Evolutionary conservation across 2,329 filamentous ascomycete genomes (phyloP).

Genomic region (Colletotrichum sp.): DNA sequence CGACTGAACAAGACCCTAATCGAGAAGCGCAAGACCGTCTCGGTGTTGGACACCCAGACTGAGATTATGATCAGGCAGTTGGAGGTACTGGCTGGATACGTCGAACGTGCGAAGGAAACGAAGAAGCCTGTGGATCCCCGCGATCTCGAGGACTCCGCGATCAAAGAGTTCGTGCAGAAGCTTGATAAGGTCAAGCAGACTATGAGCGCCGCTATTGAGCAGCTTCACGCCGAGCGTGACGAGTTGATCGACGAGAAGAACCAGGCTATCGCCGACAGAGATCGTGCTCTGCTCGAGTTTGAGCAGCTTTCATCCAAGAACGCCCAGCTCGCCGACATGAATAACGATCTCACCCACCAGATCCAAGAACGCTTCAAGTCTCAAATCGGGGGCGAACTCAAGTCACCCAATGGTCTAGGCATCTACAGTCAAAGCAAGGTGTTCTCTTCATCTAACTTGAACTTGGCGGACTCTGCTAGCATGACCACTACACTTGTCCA

Average conservation of each 20-base stretch:
- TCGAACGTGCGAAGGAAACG: slow-evolving; percentile 84
- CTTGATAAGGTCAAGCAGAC: slow-evolving; percentile 65
- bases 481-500: slow-evolving; percentile 64
- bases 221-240: slow-evolving; percentile 74
- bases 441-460: slow-evolving; percentile 53
- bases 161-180: slow-evolving; percentile 88
- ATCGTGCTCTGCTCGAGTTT: slow-evolving; percentile 93
- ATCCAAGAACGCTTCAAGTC: slow-evolving; percentile 94
- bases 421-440: slow-evolving; percentile 62
- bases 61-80: slow-evolving; percentile 95
- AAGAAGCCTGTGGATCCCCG: slow-evolving; percentile 81
- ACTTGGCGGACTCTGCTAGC: slow-evolving; percentile 54
- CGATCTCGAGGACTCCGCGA: slow-evolving; percentile 85
- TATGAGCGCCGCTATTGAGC: slow-evolving; percentile 63
- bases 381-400: slow-evolving; percentile 61
- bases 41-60: slow-evolving; percentile 89
- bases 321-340: slow-evolving; percentile 90
- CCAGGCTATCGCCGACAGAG: slow-evolving; percentile 82
- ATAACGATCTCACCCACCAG: slow-evolving; percentile 92
- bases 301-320: slow-evolving; percentile 96
- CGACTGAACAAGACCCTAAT: slow-evolving; percentile 85
- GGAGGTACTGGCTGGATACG: slow-evolving; percentile 86
- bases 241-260: slow-evolving; percentile 85
- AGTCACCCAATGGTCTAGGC: slow-evolving; percentile 59
- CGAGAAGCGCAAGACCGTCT: slow-evolving; percentile 95